Conservation (phyloP, 805 yeast species). For the Saccharomyces kudriavzevii region DNA sequence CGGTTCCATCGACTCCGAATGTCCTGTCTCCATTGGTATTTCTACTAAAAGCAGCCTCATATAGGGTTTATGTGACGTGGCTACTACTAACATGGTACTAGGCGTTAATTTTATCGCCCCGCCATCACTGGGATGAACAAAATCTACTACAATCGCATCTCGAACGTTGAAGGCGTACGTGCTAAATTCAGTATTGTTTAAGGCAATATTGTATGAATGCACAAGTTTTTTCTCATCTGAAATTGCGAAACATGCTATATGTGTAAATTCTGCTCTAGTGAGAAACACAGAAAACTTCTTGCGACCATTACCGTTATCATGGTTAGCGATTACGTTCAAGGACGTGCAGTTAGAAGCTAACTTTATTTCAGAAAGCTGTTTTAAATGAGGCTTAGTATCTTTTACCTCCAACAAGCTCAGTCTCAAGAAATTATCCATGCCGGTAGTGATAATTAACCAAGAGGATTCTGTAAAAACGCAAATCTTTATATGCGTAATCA, state of each 20-base stretch:
- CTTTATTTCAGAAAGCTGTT: slow-evolving; percentile 25
- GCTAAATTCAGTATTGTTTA: slow-evolving; percentile 68
- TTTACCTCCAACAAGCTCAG: slow-evolving; percentile 28
- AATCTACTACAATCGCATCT: slow-evolving; percentile 12
- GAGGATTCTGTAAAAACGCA: slow-evolving; percentile 10
- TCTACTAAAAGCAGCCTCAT: slow-evolving; percentile 56
- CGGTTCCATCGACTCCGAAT: background rate
- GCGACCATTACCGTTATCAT: slow-evolving; percentile 13
- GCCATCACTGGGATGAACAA: background rate
- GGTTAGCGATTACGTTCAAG: slow-evolving; percentile 31
- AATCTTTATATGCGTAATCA: slow-evolving; percentile 32
- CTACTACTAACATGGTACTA: slow-evolving; percentile 40
- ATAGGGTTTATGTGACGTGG: slow-evolving; percentile 72
- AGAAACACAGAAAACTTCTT: slow-evolving; percentile 38
- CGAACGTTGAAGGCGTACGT: slow-evolving; percentile 45
- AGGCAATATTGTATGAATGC: slow-evolving; percentile 42
- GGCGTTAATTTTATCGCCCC: background rate
- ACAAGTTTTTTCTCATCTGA: slow-evolving; percentile 15
- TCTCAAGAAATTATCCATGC: slow-evolving; percentile 48
- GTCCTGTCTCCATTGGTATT: slow-evolving; percentile 29
- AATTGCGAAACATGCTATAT: slow-evolving; percentile 38
- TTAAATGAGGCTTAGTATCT: background rate
- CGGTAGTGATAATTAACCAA: slow-evolving; percentile 44
- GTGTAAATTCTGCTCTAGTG: slow-evolving; percentile 54
- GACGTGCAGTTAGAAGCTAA: slow-evolving; percentile 47